These are phyloP conservation scores for Talaromyces liani DNA, from an alignment of 495 filamentous ascomycete species.

Conservation along the genomic window DNA sequence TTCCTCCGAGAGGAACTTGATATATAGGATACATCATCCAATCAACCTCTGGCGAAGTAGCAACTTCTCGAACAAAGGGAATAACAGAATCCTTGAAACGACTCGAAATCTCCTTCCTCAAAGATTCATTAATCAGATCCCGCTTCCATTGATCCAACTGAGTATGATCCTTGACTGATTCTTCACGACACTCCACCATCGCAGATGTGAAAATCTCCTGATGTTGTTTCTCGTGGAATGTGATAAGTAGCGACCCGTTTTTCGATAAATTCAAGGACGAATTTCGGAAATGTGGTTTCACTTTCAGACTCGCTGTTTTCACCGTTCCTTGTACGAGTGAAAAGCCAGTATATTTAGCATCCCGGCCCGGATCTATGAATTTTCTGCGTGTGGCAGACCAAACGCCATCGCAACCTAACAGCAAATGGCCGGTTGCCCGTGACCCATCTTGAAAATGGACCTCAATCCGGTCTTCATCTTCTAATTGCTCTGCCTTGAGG, in stretches of 20 bases:
- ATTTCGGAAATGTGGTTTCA: constrained; percentile 25
- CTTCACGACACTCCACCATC: constrained; percentile 42
- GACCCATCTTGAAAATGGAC: constrained; percentile 45
- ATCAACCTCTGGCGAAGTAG: constrained; percentile 26
- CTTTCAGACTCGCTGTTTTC: constrained; percentile 11
- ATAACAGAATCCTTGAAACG: constrained; percentile 38
- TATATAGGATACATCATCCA: constrained; percentile 57
- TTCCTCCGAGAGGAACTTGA: constrained; percentile 41
- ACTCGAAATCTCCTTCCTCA: constrained; percentile 33
- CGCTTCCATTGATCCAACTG: constrained; percentile 22
- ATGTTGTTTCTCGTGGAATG: constrained; percentile 37
- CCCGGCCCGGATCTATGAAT: constrained; percentile 43
- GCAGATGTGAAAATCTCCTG: constrained; percentile 47
- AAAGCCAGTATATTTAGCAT: constrained; percentile 48
- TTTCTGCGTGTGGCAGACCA: constrained; percentile 46
- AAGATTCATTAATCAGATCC: constrained; percentile 14
- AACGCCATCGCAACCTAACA: constrained; percentile 59
- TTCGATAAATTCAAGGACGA: constrained; percentile 45
- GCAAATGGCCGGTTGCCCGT: constrained; percentile 39
- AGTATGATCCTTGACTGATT: constrained; percentile 31
- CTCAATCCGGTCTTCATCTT: constrained; percentile 30
- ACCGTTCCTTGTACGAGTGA: constrained; percentile 47
- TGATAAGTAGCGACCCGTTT: constrained; percentile 47
- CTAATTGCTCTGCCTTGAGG: constrained; percentile 21
- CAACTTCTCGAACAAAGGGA: constrained; percentile 41